Evolutionary conservation across 2,329 filamentous ascomycete genomes (phyloP), one percentile per base, ranked within the genome.

Genomic region (Colletotrichum higginsianum): DNA sequence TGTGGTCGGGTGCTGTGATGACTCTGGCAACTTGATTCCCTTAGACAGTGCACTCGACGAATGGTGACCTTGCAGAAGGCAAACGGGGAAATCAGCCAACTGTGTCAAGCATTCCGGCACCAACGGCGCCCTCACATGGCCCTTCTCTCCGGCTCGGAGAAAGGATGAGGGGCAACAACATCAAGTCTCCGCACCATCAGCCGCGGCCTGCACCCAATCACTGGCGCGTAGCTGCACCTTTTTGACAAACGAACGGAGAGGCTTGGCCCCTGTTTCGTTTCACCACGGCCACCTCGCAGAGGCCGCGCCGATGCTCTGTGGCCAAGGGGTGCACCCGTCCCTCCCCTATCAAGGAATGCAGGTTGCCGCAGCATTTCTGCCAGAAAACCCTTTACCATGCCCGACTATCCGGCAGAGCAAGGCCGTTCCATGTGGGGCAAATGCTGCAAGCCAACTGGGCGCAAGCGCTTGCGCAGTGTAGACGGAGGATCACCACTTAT

Each of bases 251-350:
- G 53, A 42, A 65, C 56, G 44, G 61, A 49, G 57, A 61, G 40
- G 65, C 65, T 71, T 68, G 47, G 55, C 70, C 70, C 70, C 67
- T 72, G 70, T 72, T 72, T 72, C 70, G 70, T 72, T 72, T 72
- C 70, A 72, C 66, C 66, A 71, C 69, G 58, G 46, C 52, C 64
- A 67, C 40, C 57, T 67, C 44, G 64, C 68, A 53, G 56, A 68
- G 68, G 65, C 65, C 65, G 68, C 65, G 58, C 46, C 11, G 65
- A 71, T 49, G 65, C 60, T 71, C 69, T 60, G 44, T 71, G 65
- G 69, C 60, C 57, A 15, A 60, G 18, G 30, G 8, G 40, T 35
- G 56, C 35, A 44, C 49, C 49, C 57, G 40, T 62, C 38, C 42
- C 38, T 68, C 58, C 58, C 44, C 53, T 26, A 18, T 30, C 23